Base-by-base conservation (phyloP, 139 green algal genomes). In the Mychonastes homosphaera region DNA sequence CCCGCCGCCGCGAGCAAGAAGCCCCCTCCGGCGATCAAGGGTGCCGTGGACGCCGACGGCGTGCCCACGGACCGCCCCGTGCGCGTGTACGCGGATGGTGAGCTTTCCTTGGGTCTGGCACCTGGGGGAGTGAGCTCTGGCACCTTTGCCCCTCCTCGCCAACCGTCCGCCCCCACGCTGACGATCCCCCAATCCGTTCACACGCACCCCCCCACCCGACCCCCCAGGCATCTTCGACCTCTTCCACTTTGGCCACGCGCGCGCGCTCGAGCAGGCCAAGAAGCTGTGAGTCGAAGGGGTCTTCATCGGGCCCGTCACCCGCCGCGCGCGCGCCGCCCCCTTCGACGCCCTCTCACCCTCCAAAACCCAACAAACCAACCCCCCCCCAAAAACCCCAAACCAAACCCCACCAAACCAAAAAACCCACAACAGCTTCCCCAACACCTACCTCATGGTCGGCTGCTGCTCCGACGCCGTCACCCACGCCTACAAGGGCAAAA, bases 261-360 rank as follows among this genome's bases (percentile, higher is more conserved):
- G 76, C n/a, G 82, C 87, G 2, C 63, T 95, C 47, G 87, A 95
- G 71, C 87, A 95, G 62, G 87, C 87, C 6, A 95, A 95, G 62
- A 85, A 90, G 46, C 57, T 84, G 81, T 89, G 56, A 73, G 75
- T 77, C 41, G 8, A 48, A 8, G 19, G 19, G 19, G 19, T n/a
- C n/a, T n/a, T 13, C 47, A 32, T 26, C 47, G 28, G 23, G 9
- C 4, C 26, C 3, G 23, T 28, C 24, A 54, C 27, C 47, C 33
- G 27, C 27, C 28, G 47, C 27, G 16, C 21, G n/a, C 2, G n/a
- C 21, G 28, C 47, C 23, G 23, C 47, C 46, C 9, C 18, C 24
- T 52, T 29, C 27, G 10, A 19, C 28, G 30, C 16, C 15, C 3
- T n/a, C 15, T 29, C 3, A 18, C 15, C 15, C 32, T 15, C 18